A percentile compares a stretch with the other conserved stretches of the same genome.
Conservation (phyloP, 2,329 filamentous ascomycete species). For the Calcarisporium arbuscula region DNA sequence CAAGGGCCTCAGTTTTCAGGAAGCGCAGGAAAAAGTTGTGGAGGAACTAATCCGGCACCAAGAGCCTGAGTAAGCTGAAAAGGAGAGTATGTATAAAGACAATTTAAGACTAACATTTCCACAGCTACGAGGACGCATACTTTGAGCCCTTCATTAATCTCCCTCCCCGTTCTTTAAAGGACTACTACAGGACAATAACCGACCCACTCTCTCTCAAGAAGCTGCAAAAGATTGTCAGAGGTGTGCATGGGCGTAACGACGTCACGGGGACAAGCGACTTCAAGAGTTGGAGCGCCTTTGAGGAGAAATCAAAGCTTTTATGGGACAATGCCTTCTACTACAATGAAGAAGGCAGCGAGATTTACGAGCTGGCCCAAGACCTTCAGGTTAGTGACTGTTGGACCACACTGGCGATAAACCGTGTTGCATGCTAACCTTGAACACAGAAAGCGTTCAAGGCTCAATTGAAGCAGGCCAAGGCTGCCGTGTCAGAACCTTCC, state of each 20-base stretch:
- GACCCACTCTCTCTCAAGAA: constrained; percentile 74
- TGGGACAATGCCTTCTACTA: constrained; percentile 87
- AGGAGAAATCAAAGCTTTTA: constrained; percentile 70
- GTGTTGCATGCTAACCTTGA: constrained; percentile 9
- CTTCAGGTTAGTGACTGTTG: constrained; percentile 55
- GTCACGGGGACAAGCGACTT: constrained; percentile 61
- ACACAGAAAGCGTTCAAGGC: constrained; percentile 61
- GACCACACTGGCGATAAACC: not conserved
- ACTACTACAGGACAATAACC: constrained; percentile 81
- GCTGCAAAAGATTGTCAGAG: constrained; percentile 70
- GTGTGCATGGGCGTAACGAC: constrained; percentile 61
- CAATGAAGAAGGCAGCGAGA: constrained; percentile 87
- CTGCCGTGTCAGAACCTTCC: constrained; percentile 63
- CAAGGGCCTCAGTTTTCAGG: constrained; percentile 69
- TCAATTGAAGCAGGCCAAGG: constrained; percentile 65
- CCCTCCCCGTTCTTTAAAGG: constrained; percentile 67
- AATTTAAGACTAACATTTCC: constrained; percentile 19
- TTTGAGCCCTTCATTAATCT: constrained; percentile 72
- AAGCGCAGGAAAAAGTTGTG: constrained; percentile 81
- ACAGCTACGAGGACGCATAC: constrained; percentile 62
- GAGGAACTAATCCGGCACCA: constrained; percentile 65
- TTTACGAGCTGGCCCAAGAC: constrained; percentile 69
- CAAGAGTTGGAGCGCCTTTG: constrained; percentile 76
- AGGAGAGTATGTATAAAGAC: no score
- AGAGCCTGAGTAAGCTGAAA: constrained; percentile 56